Conservation (phyloP, 192 early-diverging fungal species). For the Diversispora eburnea region DNA sequence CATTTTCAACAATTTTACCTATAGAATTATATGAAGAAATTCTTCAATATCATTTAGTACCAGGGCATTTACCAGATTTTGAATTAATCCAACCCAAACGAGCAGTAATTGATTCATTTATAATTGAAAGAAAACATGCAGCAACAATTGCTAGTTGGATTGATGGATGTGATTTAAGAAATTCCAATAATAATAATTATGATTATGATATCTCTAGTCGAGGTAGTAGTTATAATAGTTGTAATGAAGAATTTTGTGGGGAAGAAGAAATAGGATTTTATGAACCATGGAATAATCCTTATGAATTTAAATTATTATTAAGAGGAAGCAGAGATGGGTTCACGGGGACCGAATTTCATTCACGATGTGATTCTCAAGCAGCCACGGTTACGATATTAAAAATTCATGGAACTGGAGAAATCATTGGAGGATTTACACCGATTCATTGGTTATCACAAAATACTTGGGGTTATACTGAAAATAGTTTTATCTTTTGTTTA, state of each 20-base stretch:
- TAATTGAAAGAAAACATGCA: slow-evolving; percentile 18
- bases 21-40: slow-evolving; percentile 16
- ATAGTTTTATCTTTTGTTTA: slow-evolving; percentile 23
- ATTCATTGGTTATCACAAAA: not conserved
- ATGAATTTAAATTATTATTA: slow-evolving; percentile 23
- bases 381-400: slow-evolving; percentile 17
- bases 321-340: slow-evolving; percentile 25
- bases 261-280: not conserved
- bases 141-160: slow-evolving; percentile 23
- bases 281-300: not conserved
- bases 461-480: slow-evolving; percentile 1
- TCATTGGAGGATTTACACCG: slow-evolving; percentile 12
- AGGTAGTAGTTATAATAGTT: not conserved
- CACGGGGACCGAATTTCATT: not conserved
- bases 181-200: not conserved
- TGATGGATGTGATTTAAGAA: not conserved
- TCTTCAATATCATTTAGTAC: slow-evolving; percentile 13
- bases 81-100: not conserved
- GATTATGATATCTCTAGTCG: not conserved
- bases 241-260: not conserved
- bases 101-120: not conserved
- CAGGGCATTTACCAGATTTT: not conserved
- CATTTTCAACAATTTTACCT: slow-evolving; percentile 4
- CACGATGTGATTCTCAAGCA: not conserved
- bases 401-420: not conserved